A percentile compares a stretch with the other conserved stretches of the same genome.
phyloP scores from a whole-genome alignment of 768 basidiomycete genomes.

The Suillus spraguei region DNA sequence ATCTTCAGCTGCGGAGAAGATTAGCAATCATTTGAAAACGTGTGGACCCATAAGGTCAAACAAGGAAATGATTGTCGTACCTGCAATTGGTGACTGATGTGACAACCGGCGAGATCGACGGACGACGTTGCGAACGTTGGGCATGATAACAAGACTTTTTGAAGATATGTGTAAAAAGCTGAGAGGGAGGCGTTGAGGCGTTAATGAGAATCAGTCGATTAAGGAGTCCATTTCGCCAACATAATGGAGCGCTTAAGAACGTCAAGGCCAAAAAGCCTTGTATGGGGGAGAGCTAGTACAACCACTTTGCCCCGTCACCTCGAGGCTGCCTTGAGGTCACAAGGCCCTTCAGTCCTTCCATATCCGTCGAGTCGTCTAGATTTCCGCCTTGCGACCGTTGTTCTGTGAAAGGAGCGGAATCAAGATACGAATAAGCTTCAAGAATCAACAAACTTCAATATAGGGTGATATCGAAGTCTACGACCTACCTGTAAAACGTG shows the following conservation, averaged over 20 bases:
- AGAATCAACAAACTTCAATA: background rate
- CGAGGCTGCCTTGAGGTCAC: slow-evolving; percentile 40
- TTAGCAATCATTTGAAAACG: slow-evolving; percentile 37
- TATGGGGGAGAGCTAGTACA: slow-evolving; percentile 20
- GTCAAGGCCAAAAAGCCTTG: slow-evolving; percentile 22
- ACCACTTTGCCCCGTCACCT: slow-evolving; percentile 42
- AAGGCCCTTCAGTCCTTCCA: slow-evolving; percentile 25
- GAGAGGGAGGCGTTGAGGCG: slow-evolving; percentile 11
- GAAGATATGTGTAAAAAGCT: slow-evolving; percentile 9
- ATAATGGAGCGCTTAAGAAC: slow-evolving; percentile 33
- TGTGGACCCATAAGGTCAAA: slow-evolving; percentile 26
- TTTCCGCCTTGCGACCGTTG: slow-evolving; percentile 14
- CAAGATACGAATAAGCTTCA: slow-evolving; percentile 5
- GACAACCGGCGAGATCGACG: slow-evolving; percentile 50
- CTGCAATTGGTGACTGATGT: slow-evolving; percentile 38
- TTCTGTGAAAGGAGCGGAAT: slow-evolving; percentile 7
- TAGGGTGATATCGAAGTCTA: background rate
- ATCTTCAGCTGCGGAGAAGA: slow-evolving; percentile 34
- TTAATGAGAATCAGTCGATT: slow-evolving; percentile 16
- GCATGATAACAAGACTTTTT: slow-evolving; percentile 26
- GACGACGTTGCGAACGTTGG: slow-evolving; percentile 30
- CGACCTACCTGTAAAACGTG: background rate
- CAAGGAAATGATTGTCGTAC: slow-evolving; percentile 28
- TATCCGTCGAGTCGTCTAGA: slow-evolving; percentile 33
- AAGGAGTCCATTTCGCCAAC: slow-evolving; percentile 14